Base-by-base conservation (phyloP, 2,329 filamentous ascomycete species). In the Pseudogymnoascus sp. region DNA sequence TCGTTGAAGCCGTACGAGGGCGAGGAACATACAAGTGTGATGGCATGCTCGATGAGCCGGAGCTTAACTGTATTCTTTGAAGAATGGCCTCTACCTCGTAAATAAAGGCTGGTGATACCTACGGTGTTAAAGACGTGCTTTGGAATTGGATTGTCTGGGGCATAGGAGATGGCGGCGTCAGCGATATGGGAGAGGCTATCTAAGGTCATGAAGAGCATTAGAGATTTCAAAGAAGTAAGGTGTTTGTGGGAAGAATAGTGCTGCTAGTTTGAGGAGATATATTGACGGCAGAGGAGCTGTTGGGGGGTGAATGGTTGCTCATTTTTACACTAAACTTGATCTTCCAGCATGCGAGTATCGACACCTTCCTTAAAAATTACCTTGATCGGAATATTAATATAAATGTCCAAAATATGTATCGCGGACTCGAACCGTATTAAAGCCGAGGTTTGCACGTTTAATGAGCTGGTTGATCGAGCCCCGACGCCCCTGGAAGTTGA, bases 381-480 rank as follows among this genome's bases (percentile, higher is more conserved):
- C 61, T 63, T 18, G 10, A 14, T 23, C 42, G 46, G n/a, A 16
- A 25, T 16, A 38, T 63, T 12, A 60, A 28, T 23, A 46, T 16
- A 3, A 46, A 59, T 59, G n/a, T 40, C 23, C n/a, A 28, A 18
- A 50, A 14, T 16, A 64, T 64, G 16, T 40, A 50, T 28, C 34
- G 21, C n/a, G 16, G 46, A n/a, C 25, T 46, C 10, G 34, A 64
- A 44, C 44, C 36, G 11, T 28, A 64, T n/a, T n/a, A n/a, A n/a
- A n/a, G n/a, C n/a, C 63, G 60, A 23, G 36, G 59, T 12, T 37
- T 2, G 44, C 46, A 31, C 63, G 63, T 53, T 46, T 11, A 62
- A 64, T 64, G 36, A 64, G 34, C 42, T 23, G 23, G 36, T 63
- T 11, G 25, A 64, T 63, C 34, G 42, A 64, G 40, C 63, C 60